Percentiles rank a stretch among this genome's conserved stretches.
phyloP scores from a whole-genome alignment of 2,329 filamentous ascomycete species.

The Hymenoscyphus albidus region DNA sequence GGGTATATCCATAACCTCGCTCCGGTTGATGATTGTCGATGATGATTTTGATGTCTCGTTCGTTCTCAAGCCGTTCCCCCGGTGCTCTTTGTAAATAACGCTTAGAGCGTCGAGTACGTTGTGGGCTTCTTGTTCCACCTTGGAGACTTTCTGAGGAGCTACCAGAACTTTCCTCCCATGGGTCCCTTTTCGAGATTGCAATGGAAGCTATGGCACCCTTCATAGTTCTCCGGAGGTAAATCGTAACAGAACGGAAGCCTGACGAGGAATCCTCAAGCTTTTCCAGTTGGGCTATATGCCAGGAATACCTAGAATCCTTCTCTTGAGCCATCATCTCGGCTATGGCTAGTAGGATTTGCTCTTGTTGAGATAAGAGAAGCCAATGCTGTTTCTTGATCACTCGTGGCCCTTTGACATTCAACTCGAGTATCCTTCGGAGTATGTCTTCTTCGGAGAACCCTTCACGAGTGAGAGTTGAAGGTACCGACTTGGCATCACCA shows the following conservation, averaged over 20 bases:
- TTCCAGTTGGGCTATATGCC: constrained; percentile 8
- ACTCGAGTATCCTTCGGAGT: constrained; percentile 2
- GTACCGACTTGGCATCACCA: constrained; percentile 1
- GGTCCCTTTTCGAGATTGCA: not conserved
- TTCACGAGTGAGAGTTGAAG: constrained; percentile 5
- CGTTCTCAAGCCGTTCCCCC: not conserved
- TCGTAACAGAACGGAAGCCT: constrained; percentile 3
- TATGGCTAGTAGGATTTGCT: not conserved
- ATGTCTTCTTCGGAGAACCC: constrained; percentile 10
- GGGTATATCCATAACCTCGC: too few relatives aligned
- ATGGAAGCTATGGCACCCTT: constrained; percentile 1
- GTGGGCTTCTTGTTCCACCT: not conserved
- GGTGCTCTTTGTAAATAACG: not conserved
- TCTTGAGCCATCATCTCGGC: not conserved
- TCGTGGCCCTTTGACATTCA: not conserved
- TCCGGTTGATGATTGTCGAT: not conserved
- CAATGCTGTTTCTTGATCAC: constrained; percentile 4
- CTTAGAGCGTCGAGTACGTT: not conserved
- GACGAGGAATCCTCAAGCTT: not conserved
- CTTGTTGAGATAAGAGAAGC: constrained; percentile 8
- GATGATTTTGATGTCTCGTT: not conserved
- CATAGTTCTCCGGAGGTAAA: constrained; percentile 5
- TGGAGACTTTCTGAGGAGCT: not conserved
- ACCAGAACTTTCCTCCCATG: not conserved
- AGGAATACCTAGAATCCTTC: not conserved